phyloP scores from a whole-genome alignment of 2,329 filamentous ascomycete species.

The Bisporella sp. region DNA sequence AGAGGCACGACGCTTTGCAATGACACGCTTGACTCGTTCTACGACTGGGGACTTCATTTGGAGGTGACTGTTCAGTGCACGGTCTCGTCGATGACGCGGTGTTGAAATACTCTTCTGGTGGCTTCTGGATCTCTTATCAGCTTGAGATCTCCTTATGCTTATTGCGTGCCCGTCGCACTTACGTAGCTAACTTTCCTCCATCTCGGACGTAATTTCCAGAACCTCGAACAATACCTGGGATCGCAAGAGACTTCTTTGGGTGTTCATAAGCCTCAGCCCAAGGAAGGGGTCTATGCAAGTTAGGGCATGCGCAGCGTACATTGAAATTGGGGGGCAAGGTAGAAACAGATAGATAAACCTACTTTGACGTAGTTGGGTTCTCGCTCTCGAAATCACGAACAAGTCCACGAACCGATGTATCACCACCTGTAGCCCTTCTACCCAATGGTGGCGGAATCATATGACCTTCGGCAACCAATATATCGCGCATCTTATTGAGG shows the following conservation, averaged over 20 bases:
- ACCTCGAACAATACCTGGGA: constrained; percentile 16
- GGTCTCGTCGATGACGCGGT: too few species aligned
- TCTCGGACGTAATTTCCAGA: constrained; percentile 20
- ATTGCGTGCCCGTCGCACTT: too few species aligned
- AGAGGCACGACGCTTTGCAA: too few species aligned
- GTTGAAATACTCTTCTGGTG: too few species aligned
- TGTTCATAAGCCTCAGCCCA: constrained; percentile 18
- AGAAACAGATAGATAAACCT: neutral
- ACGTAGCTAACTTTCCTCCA: too few species aligned
- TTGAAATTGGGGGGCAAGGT: too few species aligned
- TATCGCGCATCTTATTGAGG: constrained; percentile 18
- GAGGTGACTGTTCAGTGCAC: too few species aligned
- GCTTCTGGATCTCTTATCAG: too few species aligned
- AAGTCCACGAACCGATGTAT: constrained; percentile 17
- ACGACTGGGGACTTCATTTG: too few species aligned
- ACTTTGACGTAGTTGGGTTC: constrained; percentile 1
- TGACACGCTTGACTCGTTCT: too few species aligned
- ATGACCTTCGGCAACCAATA: constrained; percentile 21
- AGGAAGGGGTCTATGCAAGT: neutral
- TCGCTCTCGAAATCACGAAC: constrained; percentile 14
- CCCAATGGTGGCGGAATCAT: constrained; percentile 22
- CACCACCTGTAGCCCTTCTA: constrained; percentile 6
- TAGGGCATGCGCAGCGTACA: too few species aligned
- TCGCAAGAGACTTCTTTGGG: constrained; percentile 12
- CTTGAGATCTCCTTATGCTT: too few species aligned